A percentile compares a stretch with the other conserved stretches of the same genome.
Evolutionary conservation across 1,284 basidiomycete species (phyloP).

Genomic region (Naganishia albida): DNA sequence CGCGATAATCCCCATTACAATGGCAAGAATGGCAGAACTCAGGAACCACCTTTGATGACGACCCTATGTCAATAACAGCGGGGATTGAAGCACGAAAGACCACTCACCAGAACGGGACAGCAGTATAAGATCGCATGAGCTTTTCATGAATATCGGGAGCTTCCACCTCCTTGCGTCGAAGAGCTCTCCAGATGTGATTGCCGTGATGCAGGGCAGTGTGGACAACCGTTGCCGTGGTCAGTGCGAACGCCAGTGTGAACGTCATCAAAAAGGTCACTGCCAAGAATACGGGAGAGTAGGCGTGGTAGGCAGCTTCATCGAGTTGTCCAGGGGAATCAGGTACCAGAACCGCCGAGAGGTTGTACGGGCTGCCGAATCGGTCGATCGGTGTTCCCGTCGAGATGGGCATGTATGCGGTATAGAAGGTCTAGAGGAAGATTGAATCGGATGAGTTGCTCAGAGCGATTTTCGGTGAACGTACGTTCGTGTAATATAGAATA

Average conservation of each 20-base stretch:
- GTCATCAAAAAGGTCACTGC: slow-evolving; percentile 84
- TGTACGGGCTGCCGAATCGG: slow-evolving; percentile 74
- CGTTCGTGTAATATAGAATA: slow-evolving; percentile 88
- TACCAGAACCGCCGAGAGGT: slow-evolving; percentile 69
- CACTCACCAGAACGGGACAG: slow-evolving; percentile 84
- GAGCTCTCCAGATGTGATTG: slow-evolving; percentile 68
- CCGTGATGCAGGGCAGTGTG: slow-evolving; percentile 92
- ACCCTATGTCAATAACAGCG: too few relatives aligned
- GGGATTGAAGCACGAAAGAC: background rate
- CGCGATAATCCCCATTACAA: slow-evolving; percentile 74
- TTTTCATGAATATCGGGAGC: slow-evolving; percentile 95
- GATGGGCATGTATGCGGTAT: slow-evolving; percentile 80
- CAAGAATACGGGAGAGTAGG: slow-evolving; percentile 88
- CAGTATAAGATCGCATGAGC: slow-evolving; percentile 89
- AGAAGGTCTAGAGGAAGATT: slow-evolving; percentile 64
- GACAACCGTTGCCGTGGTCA: slow-evolving; percentile 80
- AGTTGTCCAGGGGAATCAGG: slow-evolving; percentile 59
- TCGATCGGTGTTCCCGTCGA: slow-evolving; percentile 71
- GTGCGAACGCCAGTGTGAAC: slow-evolving; percentile 84
- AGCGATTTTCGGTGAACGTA: slow-evolving; percentile 44
- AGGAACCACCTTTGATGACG: slow-evolving; percentile 66
- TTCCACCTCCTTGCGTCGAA: slow-evolving; percentile 73
- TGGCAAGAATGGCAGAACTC: slow-evolving; percentile 64
- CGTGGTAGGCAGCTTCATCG: slow-evolving; percentile 72
- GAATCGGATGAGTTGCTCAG: slow-evolving; percentile 1